These are phyloP conservation scores for Bipolaris victoriae DNA, from an alignment of 2,329 filamentous ascomycete genomes.

Conservation along the genomic window DNA sequence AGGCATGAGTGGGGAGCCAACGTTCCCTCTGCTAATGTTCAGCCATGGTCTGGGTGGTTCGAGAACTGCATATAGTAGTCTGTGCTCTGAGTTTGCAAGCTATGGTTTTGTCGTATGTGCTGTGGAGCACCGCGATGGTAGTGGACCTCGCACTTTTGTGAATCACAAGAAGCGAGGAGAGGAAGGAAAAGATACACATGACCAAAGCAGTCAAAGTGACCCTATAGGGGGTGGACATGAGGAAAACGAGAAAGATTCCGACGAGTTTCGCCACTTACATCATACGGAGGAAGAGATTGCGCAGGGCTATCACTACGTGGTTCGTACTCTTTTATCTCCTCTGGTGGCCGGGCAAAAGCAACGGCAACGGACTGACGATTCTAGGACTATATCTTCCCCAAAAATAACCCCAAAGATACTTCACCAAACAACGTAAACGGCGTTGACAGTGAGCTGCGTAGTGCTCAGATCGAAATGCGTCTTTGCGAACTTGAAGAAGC, in stretches of 20 bases:
- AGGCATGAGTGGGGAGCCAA: conserved; percentile 48
- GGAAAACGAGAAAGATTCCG: conserved; percentile 28
- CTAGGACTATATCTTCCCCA: conserved; percentile 67
- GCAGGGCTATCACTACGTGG: conserved; percentile 57
- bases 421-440: conserved; percentile 63
- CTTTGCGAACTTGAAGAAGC: conserved; percentile 70
- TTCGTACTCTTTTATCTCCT: conserved; percentile 15
- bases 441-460: conserved; percentile 65
- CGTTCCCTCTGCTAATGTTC: conserved; percentile 69
- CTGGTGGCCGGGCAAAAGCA: not conserved
- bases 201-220: conserved; percentile 22
- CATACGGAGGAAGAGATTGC: conserved; percentile 48
- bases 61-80: conserved; percentile 65
- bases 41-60: conserved; percentile 71
- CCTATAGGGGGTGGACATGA: conserved; percentile 12
- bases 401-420: conserved; percentile 56
- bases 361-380: conserved; percentile 10
- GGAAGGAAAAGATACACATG: conserved; percentile 21
- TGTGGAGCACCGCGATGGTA: conserved; percentile 70
- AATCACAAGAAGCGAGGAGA: conserved; percentile 57
- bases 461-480: conserved; percentile 67
- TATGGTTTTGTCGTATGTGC: conserved; percentile 70
- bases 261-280: conserved; percentile 42
- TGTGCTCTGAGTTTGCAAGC: conserved; percentile 70
- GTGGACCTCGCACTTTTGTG: conserved; percentile 65